Evolutionary conservation across 1,284 basidiomycete species (phyloP), one percentile per base, ranked within the genome.

Genomic region (Cronartium quercuum): DNA sequence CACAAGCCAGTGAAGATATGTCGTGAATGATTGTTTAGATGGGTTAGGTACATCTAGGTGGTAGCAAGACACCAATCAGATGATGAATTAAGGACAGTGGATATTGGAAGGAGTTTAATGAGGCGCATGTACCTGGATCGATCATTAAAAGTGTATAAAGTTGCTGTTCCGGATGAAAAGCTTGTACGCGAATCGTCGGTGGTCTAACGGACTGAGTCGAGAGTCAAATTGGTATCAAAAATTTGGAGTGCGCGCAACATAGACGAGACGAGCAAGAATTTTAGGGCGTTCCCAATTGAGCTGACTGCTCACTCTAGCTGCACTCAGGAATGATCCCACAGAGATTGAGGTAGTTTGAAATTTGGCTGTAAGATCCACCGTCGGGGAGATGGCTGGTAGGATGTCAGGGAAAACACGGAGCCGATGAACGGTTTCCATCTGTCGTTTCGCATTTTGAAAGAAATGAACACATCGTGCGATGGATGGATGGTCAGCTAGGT

Each of bases 331-430:
- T 2, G 84, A 81, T 21, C 92, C 92, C 0, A 91, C 88, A 77
- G 90, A 89, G 34, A 93, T 86, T 10, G 85, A 83, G 78, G 82
- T 83, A 77, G 83, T 84, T 44, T 82, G 84, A 29, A 82, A 81
- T 77, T 83, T 84, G 41, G 81, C 79, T 78, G 79, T 61, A 73
- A 78, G 82, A 80, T 94, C 91, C 29, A 90, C 81, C 9, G 86
- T 86, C 0, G 93, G 92, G 66, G 86, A 86, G 21, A 95, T 82
- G 41, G 84, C 84, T 0, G 91, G 87, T 6, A 97, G 81, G 1
- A 94, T 83, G 81, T 98, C 95, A 0, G 95, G 94, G 3, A 96
- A 85, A 68, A 98, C 88, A 67, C 89, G 84, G 91, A 97, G 92
- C 83, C 93, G 89, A 79, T 90, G 85, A 62, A 95, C 82, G 78